Base-by-base conservation (phyloP, 176 grass and related monocot genomes). In the Aegilops longissima region DNA sequence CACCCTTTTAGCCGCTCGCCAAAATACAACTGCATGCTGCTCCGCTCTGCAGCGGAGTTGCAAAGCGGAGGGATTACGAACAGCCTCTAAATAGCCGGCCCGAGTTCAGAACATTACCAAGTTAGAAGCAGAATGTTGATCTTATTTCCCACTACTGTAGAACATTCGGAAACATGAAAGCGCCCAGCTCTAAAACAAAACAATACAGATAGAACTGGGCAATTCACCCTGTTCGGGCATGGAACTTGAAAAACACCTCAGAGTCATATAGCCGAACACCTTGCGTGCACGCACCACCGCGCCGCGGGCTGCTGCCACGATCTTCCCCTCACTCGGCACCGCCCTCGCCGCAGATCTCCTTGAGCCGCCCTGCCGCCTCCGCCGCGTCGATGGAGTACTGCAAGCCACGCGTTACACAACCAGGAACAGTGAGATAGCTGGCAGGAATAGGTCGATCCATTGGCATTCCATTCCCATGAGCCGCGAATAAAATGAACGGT, bases 321-420 rank as follows among this genome's bases (percentile, higher is more conserved):
- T 8, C 42, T 31, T 13, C 51, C 51, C 39, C 61, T 79, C 84
- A 77, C 4, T 27, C 17, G 30, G 33, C 39, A 1, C 35, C 70
- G 3, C 66, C 18, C 40, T 75, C 54, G 18, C 31, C 33, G 68
- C 81, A 92, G 17, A 95, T 49, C 45, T 62, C 74, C 88, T 92
- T 93, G 40, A 98, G 93, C 86, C 82, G 87, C 69, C 85, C 61
- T 5, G 86, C 86, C 6, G 77, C 89, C 66, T 87, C 90, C 23
- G 75, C 88, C 10, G 73, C 85, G 51, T 98, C 88, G 66, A 98
- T 89, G 14, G 91, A 92, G 82, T 95, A 98, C 95, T 98, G 89
- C 40, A 83, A 89, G n/a, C 42, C 36, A 54, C 42, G 25, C 44
- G 44, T 76, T 49, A 29, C 40, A 29, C 42, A 49, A 29, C 13